phyloP scores from a whole-genome alignment of 345 rosid species.

The Salix suchowensis region DNA sequence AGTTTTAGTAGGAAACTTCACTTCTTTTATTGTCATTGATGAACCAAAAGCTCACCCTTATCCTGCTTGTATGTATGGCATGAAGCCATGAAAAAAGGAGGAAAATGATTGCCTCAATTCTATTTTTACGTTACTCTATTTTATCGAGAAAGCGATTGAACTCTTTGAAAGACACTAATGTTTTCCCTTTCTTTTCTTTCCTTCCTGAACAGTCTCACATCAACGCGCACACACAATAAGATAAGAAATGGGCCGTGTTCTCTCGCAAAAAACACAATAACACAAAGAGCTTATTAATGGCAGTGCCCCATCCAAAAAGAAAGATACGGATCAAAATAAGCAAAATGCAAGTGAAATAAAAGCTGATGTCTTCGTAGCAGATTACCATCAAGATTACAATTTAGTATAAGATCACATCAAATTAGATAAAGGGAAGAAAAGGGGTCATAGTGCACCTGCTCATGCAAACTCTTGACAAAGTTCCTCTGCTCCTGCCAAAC shows the following conservation, averaged over 20 bases:
- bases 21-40: background rate
- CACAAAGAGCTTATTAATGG: background rate
- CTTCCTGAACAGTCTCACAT: background rate
- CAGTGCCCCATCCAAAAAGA: too few species aligned
- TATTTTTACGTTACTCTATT: background rate
- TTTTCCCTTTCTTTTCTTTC: background rate
- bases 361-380: background rate
- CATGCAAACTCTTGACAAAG: background rate
- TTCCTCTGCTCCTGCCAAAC: background rate
- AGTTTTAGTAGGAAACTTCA: background rate
- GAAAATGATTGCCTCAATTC: background rate
- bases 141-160: background rate
- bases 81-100: background rate
- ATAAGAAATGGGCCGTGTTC: background rate
- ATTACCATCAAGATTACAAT: background rate
- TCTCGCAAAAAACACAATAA: background rate
- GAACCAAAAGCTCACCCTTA: background rate
- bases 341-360: too few species aligned
- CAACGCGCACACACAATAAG: background rate
- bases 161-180: background rate
- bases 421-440: background rate
- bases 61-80: background rate
- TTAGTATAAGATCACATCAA: background rate
- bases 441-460: background rate
- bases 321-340: too few species aligned